Evolutionary conservation across 768 basidiomycete genomes (phyloP), one percentile per base, ranked within the genome.

Genomic region (Terana coerulea): DNA sequence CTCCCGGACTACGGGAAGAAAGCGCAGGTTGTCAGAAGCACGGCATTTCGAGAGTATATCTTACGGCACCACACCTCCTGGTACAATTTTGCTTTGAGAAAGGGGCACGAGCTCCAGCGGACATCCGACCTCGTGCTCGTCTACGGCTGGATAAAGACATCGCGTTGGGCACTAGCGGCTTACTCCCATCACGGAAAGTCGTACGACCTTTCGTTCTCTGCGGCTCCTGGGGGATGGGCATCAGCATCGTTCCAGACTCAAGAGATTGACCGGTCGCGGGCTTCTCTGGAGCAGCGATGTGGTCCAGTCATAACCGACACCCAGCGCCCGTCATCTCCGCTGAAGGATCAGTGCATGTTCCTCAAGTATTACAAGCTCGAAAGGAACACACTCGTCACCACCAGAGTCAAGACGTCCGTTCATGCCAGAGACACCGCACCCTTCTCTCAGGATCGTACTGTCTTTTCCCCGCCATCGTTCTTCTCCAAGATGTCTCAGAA

Each of bases 311-410:
- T 41, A 41, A 15, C 46, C 46, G 5, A 37, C 12, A 5, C 12
- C 5, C 21, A 40, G 3, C 19, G 5, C 9, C 15, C 39, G 9
- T 9, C 21, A 10, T 17, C 42, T 3, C 25, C 10, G 21, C 40
- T 8, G 37, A 43, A 35, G 40, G 54, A 61, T n/a, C 59, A 61
- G 15, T 49, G 36, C 5, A 10, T 61, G 2, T 61, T 61, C 39
- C 9, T 61, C 2, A 24, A 43, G 12, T 59, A 55, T 19, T 55
- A 51, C 42, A 59, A 53, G 51, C 17, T 55, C 26, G 57, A 55
- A 47, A 19, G 39, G 9, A 11, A 24, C 21, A 15, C 21, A 5
- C 21, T 40, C 6, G 39, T 19, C 5, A 15, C 39, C 39, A 22
- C 7, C 39, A 40, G 21, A 9, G 11, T 5, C 21, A 11, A n/a